Evolutionary conservation across 768 basidiomycete species (phyloP).

Genomic region (Calocera cornea): DNA sequence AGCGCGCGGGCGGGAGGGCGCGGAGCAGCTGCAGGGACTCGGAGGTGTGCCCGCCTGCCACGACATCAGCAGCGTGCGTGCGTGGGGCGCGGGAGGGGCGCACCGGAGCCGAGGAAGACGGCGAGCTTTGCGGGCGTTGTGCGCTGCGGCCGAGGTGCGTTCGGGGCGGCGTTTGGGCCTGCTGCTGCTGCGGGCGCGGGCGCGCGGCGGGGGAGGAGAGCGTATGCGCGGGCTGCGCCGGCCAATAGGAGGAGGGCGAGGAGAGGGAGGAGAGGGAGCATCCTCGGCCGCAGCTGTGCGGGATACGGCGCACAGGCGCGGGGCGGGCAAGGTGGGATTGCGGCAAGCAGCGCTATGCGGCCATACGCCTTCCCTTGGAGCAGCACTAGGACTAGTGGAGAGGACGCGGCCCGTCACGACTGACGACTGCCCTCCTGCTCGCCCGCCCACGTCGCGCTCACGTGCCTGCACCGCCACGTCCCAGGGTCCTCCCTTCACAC

Average conservation of each 20-base stretch:
- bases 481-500: no score
- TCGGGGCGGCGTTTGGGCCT: neutral
- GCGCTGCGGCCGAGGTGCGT: no score
- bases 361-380: no score
- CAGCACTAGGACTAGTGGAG: no score
- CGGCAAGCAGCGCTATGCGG: no score
- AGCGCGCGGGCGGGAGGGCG: slow-evolving; percentile 58
- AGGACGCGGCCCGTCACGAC: no score
- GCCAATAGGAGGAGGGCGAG: slow-evolving; percentile 1
- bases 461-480: no score
- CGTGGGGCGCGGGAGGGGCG: slow-evolving; percentile 16
- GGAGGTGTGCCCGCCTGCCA: slow-evolving; percentile 83
- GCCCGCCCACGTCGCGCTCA: no score
- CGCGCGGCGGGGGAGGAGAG: slow-evolving; percentile 6
- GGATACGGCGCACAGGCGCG: no score
- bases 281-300: neutral
- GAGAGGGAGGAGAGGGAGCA: neutral
- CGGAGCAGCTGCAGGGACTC: slow-evolving; percentile 68
- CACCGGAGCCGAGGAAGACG: slow-evolving; percentile 89
- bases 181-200: no score
- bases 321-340: no score
- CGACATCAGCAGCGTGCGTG: neutral
- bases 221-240: neutral
- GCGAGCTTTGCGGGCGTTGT: slow-evolving; percentile 41
- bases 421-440: no score